phyloP scores from a whole-genome alignment of 1,139 yeast genomes.

The Ashbya aceris region DNA sequence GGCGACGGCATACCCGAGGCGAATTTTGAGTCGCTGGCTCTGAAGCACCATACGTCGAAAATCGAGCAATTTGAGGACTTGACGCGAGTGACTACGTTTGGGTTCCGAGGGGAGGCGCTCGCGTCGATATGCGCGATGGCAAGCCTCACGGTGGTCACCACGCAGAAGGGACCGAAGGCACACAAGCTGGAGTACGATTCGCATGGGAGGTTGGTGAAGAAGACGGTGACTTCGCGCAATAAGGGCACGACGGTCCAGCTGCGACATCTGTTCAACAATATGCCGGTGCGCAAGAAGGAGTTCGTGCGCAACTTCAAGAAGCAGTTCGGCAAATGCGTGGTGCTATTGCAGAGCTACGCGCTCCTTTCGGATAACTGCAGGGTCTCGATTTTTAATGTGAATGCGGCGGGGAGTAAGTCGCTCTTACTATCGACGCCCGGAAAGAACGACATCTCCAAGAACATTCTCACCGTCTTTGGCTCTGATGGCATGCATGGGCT shows the following conservation, averaged over 20 bases:
- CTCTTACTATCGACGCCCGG: conserved; percentile 45
- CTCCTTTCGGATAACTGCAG: conserved; percentile 50
- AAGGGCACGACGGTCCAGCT: conserved; percentile 53
- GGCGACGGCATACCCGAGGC: conserved; percentile 59
- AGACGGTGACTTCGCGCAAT: conserved; percentile 40
- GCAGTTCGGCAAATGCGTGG: conserved; percentile 61
- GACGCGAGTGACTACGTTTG: conserved; percentile 45
- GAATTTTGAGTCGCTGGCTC: conserved; percentile 56
- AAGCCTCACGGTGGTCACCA: conserved; percentile 45
- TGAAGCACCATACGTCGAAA: conserved; percentile 77
- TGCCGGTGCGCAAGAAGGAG: conserved; percentile 72
- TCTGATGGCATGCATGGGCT: conserved; percentile 52
- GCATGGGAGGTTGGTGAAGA: conserved; percentile 40
- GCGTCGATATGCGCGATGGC: conserved; percentile 62
- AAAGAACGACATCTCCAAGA: conserved; percentile 38
- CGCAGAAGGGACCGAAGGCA: conserved; percentile 52
- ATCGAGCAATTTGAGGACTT: conserved; percentile 50
- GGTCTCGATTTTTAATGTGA: conserved; percentile 41
- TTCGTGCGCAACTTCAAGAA: conserved; percentile 56
- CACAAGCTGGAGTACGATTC: conserved; percentile 43
- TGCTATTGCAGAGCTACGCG: conserved; percentile 58
- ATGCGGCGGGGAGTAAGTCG: conserved; percentile 40
- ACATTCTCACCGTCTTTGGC: conserved; percentile 63
- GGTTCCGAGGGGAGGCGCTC: conserved; percentile 82
- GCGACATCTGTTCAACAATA: conserved; percentile 44